Percentiles rank a stretch among this genome's conserved stretches.
Conservation (phyloP, 805 yeast genomes). For the Trichomonascus vanleenenianus region DNA sequence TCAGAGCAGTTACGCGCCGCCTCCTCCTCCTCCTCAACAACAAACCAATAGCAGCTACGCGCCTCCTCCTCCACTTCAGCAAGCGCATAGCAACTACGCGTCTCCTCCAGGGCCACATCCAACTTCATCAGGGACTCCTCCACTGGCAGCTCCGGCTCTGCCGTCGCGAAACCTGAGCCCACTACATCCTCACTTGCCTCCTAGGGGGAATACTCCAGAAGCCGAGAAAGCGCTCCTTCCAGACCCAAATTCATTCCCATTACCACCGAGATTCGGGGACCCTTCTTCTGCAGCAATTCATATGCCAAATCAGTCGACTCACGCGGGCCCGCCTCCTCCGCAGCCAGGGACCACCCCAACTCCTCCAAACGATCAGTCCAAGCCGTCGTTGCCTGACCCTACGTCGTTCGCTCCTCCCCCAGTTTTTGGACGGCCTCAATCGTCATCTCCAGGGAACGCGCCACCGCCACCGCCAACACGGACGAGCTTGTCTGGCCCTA, state of each 20-base stretch:
- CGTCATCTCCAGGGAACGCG: slow-evolving; percentile 2
- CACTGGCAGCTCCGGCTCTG: too few species aligned
- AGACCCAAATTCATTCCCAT: slow-evolving; percentile 19
- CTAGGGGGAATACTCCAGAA: slow-evolving; percentile 2
- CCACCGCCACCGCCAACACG: slow-evolving; percentile 5
- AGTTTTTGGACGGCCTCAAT: slow-evolving; percentile 10
- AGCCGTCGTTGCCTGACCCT: slow-evolving; percentile 18
- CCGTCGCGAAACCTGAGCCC: too few species aligned
- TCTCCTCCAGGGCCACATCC: too few species aligned
- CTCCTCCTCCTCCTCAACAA: too few species aligned
- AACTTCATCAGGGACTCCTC: too few species aligned
- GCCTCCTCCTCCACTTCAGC: too few species aligned
- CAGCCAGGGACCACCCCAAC: neutral
- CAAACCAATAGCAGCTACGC: too few species aligned
- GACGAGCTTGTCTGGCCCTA: slow-evolving; percentile 14
- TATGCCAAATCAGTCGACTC: slow-evolving; percentile 1
- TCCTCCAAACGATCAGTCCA: neutral
- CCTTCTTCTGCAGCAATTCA: slow-evolving; percentile 10
- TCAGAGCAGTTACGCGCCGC: too few species aligned
- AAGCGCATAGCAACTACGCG: too few species aligned
- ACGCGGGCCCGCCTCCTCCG: neutral
- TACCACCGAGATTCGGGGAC: slow-evolving; percentile 11
- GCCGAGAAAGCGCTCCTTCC: slow-evolving; percentile 10
- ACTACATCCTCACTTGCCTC: slow-evolving; percentile 2
- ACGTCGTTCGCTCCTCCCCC: slow-evolving; percentile 23